These are phyloP conservation scores for Pythium aristosporum DNA, from an alignment of 352 stramenopile species.

Conservation along the genomic window DNA sequence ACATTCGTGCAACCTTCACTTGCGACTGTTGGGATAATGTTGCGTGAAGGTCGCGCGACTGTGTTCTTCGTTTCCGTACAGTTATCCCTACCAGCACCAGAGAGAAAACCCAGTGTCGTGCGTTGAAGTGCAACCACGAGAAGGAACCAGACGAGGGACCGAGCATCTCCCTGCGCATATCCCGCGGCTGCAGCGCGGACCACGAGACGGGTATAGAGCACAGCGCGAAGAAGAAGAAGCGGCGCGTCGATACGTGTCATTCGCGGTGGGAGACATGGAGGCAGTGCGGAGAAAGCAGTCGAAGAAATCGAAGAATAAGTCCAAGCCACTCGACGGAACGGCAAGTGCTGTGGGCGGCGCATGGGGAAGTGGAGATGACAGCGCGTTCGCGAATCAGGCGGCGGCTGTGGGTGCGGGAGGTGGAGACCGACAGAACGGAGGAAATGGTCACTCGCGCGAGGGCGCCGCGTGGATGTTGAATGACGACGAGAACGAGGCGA, in stretches of 20 bases:
- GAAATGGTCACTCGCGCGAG: constrained; percentile 22
- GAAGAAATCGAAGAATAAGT: constrained; percentile 29
- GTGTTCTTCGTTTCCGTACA: constrained; percentile 20
- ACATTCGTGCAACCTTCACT: constrained; percentile 3
- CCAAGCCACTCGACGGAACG: constrained; percentile 5
- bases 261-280: constrained; percentile 18
- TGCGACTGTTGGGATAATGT: neutral
- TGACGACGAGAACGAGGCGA: constrained; percentile 14
- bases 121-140: constrained; percentile 18
- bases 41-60: constrained; percentile 16
- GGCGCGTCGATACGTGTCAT: constrained; percentile 4
- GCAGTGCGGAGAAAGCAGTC: constrained; percentile 27
- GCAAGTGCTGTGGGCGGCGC: neutral
- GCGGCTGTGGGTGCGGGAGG: neutral
- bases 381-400: neutral
- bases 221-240: neutral
- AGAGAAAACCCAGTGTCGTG: constrained; percentile 9
- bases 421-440: neutral
- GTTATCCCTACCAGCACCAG: neutral
- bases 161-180: neutral
- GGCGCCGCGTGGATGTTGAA: constrained; percentile 15
- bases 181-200: neutral
- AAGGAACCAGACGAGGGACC: neutral
- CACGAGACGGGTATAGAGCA: neutral
- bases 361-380: neutral